A percentile compares a stretch with the other conserved stretches of the same genome.
These are phyloP conservation scores for Pseudogymnoascus sp. DNA, from an alignment of 2,329 filamentous ascomycete species.

Conservation along the genomic window DNA sequence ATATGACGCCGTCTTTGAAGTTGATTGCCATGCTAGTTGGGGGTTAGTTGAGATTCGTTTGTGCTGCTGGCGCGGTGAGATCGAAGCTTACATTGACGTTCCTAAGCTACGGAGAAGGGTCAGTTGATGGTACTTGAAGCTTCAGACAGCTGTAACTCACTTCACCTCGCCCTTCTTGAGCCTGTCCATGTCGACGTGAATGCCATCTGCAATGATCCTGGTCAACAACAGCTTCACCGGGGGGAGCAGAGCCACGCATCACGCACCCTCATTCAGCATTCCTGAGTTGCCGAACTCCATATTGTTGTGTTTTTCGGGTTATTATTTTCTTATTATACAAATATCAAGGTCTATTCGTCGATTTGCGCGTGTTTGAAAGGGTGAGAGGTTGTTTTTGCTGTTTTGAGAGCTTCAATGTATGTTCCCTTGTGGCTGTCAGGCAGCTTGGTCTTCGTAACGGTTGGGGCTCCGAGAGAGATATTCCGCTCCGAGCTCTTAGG, in stretches of 20 bases:
- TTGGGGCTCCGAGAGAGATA: conserved; percentile 1
- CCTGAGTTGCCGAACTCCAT: conserved; percentile 62
- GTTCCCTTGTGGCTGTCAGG: background rate
- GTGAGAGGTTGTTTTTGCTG: background rate
- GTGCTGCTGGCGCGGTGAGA: conserved; percentile 18
- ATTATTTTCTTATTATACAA: conserved; percentile 9
- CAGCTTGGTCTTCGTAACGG: conserved; percentile 12
- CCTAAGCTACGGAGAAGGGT: conserved; percentile 60
- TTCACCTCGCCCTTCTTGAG: conserved; percentile 99
- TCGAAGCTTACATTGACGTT: conserved; percentile 77
- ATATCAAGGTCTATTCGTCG: background rate
- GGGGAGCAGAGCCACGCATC: conserved; percentile 17
- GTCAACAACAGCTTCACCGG: conserved; percentile 25
- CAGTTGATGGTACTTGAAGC: conserved; percentile 23
- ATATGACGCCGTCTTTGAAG: conserved; percentile 96
- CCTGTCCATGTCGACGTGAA: conserved; percentile 97
- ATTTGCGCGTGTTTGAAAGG: background rate
- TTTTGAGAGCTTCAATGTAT: conserved; percentile 12
- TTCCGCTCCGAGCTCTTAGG: background rate
- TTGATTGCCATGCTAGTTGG: conserved; percentile 86
- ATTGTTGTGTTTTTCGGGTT: conserved; percentile 18
- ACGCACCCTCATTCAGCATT: conserved; percentile 56
- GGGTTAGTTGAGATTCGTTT: conserved; percentile 24
- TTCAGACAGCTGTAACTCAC: conserved; percentile 48
- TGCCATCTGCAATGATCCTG: conserved; percentile 66